These are phyloP conservation scores for Metschnikowia noctiluminum DNA, from an alignment of 805 yeast genomes.

Conservation along the genomic window DNA sequence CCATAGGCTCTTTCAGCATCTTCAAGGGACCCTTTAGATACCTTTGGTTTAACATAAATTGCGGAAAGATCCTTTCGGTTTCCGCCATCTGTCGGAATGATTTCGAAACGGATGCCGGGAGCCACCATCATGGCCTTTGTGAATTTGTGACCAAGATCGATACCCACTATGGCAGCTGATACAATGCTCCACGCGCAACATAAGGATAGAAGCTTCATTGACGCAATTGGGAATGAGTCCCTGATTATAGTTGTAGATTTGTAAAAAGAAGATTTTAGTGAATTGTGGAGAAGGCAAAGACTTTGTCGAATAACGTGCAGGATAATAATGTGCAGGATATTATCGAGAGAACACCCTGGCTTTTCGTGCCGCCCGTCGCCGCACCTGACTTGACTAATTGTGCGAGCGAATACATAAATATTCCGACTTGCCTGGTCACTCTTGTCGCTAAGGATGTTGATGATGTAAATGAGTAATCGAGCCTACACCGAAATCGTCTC, in stretches of 20 bases:
- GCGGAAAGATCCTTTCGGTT: slow-evolving; percentile 88
- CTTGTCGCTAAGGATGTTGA: too few relatives aligned
- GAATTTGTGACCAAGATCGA: slow-evolving; percentile 86
- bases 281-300: slow-evolving; percentile 7
- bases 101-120: slow-evolving; percentile 84
- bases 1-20: slow-evolving; percentile 76
- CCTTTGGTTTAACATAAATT: slow-evolving; percentile 51
- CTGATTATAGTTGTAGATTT: not conserved
- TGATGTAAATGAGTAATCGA: too few relatives aligned
- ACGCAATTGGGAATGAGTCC: slow-evolving; percentile 1
- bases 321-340: slow-evolving; percentile 5
- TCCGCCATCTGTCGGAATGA: slow-evolving; percentile 85
- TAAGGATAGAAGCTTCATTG: slow-evolving; percentile 15
- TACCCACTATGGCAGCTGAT: slow-evolving; percentile 70
- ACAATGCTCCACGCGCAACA: slow-evolving; percentile 15
- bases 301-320: slow-evolving; percentile 7
- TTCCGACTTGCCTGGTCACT: too few relatives aligned
- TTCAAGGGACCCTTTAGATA: slow-evolving; percentile 25
- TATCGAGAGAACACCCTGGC: slow-evolving; percentile 12
- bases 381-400: not conserved
- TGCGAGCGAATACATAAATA: too few relatives aligned
- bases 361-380: not conserved
- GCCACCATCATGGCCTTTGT: slow-evolving; percentile 87
- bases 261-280: not conserved
- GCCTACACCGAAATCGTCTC: too few relatives aligned